Conservation (phyloP, 345 rosid species). For the Boechera divaricarpa region DNA sequence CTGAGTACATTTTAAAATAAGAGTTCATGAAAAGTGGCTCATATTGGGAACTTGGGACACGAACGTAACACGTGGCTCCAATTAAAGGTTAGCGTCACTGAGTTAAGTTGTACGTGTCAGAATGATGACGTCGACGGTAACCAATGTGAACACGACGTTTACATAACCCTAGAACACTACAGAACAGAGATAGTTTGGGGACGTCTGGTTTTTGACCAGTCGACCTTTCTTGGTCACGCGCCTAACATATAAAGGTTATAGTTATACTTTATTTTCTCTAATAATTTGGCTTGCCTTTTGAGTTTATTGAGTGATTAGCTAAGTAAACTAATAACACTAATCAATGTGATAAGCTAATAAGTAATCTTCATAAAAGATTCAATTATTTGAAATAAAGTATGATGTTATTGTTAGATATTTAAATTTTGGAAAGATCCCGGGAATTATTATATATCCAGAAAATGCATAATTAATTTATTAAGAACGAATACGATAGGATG, state of each 20-base stretch:
- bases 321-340: background rate
- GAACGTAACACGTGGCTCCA: conserved; percentile 36
- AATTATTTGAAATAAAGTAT: no score
- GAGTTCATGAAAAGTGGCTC: conserved; percentile 3
- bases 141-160: conserved; percentile 17
- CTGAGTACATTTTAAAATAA: background rate
- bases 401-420: no score
- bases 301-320: background rate
- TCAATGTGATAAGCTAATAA: background rate
- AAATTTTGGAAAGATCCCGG: no score
- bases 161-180: background rate
- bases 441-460: no score
- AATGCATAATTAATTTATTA: background rate
- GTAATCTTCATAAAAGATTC: background rate
- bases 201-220: conserved; percentile 24
- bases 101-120: conserved; percentile 40
- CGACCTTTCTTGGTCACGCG: conserved; percentile 20
- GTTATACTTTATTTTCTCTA: background rate
- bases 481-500: background rate
- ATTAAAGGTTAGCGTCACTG: background rate
- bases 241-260: background rate
- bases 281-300: background rate
- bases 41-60: conserved; percentile 17
- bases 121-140: conserved; percentile 30
- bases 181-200: conserved; percentile 31